Evolutionary conservation across 2,329 filamentous ascomycete species (phyloP), one percentile per base, ranked within the genome.

Genomic region (Stagonosporopsis rhizophila): DNA sequence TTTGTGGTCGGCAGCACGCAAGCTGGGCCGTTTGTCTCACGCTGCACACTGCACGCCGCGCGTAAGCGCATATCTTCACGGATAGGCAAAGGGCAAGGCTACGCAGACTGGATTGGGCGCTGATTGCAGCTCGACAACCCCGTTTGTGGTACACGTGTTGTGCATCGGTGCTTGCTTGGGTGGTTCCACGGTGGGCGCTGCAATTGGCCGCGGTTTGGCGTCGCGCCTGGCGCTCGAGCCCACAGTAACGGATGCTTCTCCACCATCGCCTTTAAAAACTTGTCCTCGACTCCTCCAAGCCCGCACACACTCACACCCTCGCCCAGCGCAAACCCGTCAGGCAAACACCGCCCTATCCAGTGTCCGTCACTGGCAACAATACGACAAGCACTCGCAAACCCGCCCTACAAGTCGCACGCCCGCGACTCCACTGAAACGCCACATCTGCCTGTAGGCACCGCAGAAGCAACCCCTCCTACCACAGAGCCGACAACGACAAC

Each of bases 381-480:
- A 44, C 30, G 38, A 48, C 58, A 56, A 53, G 46, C 45, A 46
- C 41, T 35, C 50, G 55, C 52, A 60, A 67, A 62, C 41, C 52
- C 50, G 32, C 54, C 49, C 40, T 41, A 61, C 56, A 55, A 52
- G 68, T 68, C 68, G 70, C 69, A 59, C 49, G 17, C 62, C 62
- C 59, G 65, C 69, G 68, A 66, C 71, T 60, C 66, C 52, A 62
- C 63, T 62, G 63, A 73, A 62, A 70, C 72, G 73, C 72, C 73
- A 73, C 72, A 59, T 61, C 61, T 44, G 67, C 67, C 67, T 60
- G 45, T 48, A 57, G 69, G 63, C 62, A 52, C 61, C 60, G 62
- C 59, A 53, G 66, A 62, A 60, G 63, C 71, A 73, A 65, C 64
- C 69, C 67, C 67, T 70, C 52, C 58, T 59, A 68, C 64, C 62